Evolutionary conservation across 2,329 filamentous ascomycete species (phyloP), one percentile per base, ranked within the genome.

Genomic region (Juglanconis sp.): DNA sequence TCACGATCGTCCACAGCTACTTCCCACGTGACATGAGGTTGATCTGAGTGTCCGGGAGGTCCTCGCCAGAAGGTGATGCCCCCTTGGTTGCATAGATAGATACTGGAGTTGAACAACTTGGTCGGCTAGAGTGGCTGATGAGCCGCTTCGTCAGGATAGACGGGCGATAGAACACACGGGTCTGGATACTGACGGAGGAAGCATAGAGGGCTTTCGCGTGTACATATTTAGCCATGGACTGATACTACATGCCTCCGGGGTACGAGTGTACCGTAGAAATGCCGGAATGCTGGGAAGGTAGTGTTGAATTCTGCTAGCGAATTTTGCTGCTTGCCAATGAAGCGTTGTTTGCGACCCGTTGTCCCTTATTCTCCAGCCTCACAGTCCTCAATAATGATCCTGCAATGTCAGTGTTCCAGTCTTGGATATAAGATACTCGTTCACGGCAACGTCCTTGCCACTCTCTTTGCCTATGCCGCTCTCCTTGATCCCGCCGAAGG

Each of bases 401-500:
- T 59, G n/a, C 24, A 64, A 40, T 5, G 56, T 61, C 56, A 62
- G 5, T 1, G 62, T 52, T 1, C 59, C 62, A 1, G 62, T 62
- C 52, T 71, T 66, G 7, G 59, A 40, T 3, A 64, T 63, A 40
- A 65, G 51, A 36, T 64, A 66, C 56, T 66, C 65, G 2, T 66
- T 52, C 40, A 66, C 56, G 1, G 60, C 65, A 15, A 64, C 61
- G 9, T 63, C 58, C 44, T 64, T 64, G 35, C 65, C 63, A 24
- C 64, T 61, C 48, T 68, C 66, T 31, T 68, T 68, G 24, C 67
- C 66, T 10, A 65, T 63, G 1, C 67, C 67, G 15, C 58, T 62
- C 47, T 65, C 63, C 38, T 68, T 68, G 54, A 66, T 64, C 24
- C 67, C 67, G 4, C 67, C 67, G 53, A 68, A 68, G 10, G 67